Percentiles rank a stretch among this genome's conserved stretches.
Conservation (phyloP, 345 rosid species). For the Turritis glabra region DNA sequence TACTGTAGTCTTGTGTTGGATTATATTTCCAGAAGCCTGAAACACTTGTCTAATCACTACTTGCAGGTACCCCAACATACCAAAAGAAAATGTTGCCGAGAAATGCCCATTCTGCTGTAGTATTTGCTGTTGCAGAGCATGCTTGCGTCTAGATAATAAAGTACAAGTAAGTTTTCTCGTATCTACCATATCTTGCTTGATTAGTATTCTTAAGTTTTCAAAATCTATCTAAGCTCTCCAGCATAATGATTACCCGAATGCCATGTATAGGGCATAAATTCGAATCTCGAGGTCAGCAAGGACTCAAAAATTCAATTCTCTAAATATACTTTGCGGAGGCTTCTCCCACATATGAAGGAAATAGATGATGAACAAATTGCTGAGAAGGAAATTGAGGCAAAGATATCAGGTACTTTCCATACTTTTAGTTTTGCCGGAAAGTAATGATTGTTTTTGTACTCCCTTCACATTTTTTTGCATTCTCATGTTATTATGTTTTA, state of each 20-base stretch:
- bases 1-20: not conserved
- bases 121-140: conserved; percentile 67
- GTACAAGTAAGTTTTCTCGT: conserved; percentile 31
- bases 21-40: not conserved
- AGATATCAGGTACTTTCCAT: conserved; percentile 44
- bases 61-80: conserved; percentile 52
- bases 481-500: not conserved
- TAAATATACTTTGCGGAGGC: not conserved
- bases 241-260: not conserved
- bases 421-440: not conserved
- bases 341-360: conserved; percentile 18
- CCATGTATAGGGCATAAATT: not conserved
- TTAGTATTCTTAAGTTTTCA: not conserved
- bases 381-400: conserved; percentile 54
- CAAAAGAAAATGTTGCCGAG: conserved; percentile 45
- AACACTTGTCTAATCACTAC: not conserved
- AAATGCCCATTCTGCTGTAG: conserved; percentile 54
- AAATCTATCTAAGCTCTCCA: not conserved
- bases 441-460: not conserved
- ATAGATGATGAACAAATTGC: conserved; percentile 48
- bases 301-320: not conserved
- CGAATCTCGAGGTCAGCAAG: not conserved
- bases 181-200: not conserved
- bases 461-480: not conserved
- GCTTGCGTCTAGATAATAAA: conserved; percentile 51